Evolutionary conservation across 225 moss, liverwort and hornwort species (phyloP), one percentile per base, ranked within the genome.

Genomic region (Lunularia cruciata): DNA sequence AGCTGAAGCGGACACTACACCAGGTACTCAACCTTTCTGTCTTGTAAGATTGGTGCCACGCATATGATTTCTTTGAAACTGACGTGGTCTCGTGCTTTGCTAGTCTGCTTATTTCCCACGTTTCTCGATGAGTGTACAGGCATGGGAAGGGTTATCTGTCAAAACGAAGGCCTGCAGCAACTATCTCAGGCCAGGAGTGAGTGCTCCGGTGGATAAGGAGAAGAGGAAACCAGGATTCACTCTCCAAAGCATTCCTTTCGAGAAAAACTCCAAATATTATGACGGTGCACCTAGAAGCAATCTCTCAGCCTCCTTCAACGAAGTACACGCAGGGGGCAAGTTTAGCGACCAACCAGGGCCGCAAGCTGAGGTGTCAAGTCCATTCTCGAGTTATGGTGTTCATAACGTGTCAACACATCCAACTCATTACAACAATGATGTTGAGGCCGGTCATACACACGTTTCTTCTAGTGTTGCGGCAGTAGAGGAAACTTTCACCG

Each of bases 171-270:
- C 63, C 69, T 84, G 83, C 57, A 77, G 76, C 61, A 72, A 67
- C 65, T 90, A 86, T 64, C 72, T 88, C 49, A 87, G 86, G 80
- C 92, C 96, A 59, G 90, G 96, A 64, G 73, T 90, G 25, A 96
- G 84, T 77, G 92, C 83, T 60, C 87, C 87, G 6, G 81, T 90
- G 33, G 79, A 85, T 42, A 66, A 47, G 37, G 59, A 27, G 47
- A 69, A 28, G 47, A 13, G 20, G 33, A 49, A 66, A 37, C 36
- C 20, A 18, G 79, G 43, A 37, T 32, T n/a, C 37, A 61, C 10
- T 26, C 57, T 37, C 18, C 68, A 47, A 54, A 34, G 6, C n/a
- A 28, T 15, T 15, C 47, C 42, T n/a, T 30, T 28, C 16, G 58
- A 70, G 42, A 57, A 59, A 14, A 72, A 35, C 4, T 36, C 73